Evolutionary conservation across 2,329 filamentous ascomycete genomes (phyloP), one percentile per base, ranked within the genome.

Genomic region (Cladorrhinum sp.): DNA sequence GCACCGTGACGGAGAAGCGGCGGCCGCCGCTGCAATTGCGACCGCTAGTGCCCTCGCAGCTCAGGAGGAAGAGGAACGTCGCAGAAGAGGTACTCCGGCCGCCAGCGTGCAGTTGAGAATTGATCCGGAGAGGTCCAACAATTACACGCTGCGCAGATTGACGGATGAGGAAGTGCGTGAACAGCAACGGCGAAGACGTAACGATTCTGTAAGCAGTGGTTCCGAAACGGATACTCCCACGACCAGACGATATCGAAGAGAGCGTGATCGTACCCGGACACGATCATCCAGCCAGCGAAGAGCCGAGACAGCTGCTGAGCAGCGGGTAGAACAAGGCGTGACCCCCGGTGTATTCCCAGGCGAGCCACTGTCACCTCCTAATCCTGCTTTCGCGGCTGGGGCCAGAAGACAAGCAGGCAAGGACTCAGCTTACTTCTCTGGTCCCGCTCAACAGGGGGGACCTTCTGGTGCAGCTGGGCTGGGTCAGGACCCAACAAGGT

Each of bases 401-500:
- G 75, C 76, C 61, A 77, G 78, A 67, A 75, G 73, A 53, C 49
- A 36, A 36, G 25, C 54, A 13, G 62, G 59, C 1, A 87, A 86
- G 67, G 85, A 88, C 68, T 85, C 83, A 50, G 82, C 83, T 8
- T 87, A 87, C 67, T 87, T 85, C 68, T 85, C 83, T 45, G 52
- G 52, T 24, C 52, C 29, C 8, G 32, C 32, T 36, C 32, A 36
- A 36, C 32, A 9, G 32, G 32, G 9, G 7, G 41, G 41, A 22
- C 52, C 52, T 55, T 20, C 52, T 23, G 18, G 25, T n/a, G n/a
- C 18, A 24, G 52, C 24, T 2, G 51, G 51, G 18, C 29, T 36
- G 41, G 41, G n/a, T n/a, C 32, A 29, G 16, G 29, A 18, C 41
- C 41, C 41, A n/a, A 45, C 53, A 23, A 2, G 82, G 82, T 6